Percentiles rank a stretch among this genome's conserved stretches.
phyloP scores from a whole-genome alignment of 1,284 basidiomycete species.

The Peniophora sp. region DNA sequence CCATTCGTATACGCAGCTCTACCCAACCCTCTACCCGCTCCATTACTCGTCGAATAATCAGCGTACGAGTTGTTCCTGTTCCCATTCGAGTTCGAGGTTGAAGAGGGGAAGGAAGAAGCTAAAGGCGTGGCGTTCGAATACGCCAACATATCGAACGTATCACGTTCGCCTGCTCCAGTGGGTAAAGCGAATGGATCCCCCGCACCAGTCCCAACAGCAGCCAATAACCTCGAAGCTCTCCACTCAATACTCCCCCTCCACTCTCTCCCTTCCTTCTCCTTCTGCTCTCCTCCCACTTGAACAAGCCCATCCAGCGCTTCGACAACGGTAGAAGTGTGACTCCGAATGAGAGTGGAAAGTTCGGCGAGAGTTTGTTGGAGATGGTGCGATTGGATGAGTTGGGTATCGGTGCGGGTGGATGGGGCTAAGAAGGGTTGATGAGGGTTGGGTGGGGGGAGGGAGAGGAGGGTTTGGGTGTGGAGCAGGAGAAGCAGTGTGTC shows the following conservation, averaged over 20 bases:
- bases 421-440: neutral
- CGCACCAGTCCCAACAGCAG: neutral
- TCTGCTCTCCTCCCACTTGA: constrained; percentile 61
- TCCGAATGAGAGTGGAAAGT: too few relatives aligned
- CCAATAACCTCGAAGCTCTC: constrained; percentile 61
- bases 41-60: too few relatives aligned
- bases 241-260: constrained; percentile 68
- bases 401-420: constrained; percentile 4
- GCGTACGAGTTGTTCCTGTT: too few relatives aligned
- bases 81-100: too few relatives aligned
- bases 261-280: constrained; percentile 55
- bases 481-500: constrained; percentile 50
- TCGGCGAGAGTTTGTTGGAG: constrained; percentile 22
- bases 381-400: constrained; percentile 28
- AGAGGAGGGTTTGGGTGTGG: constrained; percentile 38
- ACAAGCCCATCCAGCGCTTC: constrained; percentile 56
- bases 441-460: constrained; percentile 11
- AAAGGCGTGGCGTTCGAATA: too few relatives aligned
- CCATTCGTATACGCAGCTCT: too few relatives aligned
- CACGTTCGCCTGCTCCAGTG: too few relatives aligned
- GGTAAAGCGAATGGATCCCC: too few relatives aligned
- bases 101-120: too few relatives aligned
- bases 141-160: too few relatives aligned
- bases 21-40: too few relatives aligned
- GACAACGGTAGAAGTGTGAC: constrained; percentile 39